Evolutionary conservation across 2,329 filamentous ascomycete genomes (phyloP).

Genomic region (Aspergillus niger): DNA sequence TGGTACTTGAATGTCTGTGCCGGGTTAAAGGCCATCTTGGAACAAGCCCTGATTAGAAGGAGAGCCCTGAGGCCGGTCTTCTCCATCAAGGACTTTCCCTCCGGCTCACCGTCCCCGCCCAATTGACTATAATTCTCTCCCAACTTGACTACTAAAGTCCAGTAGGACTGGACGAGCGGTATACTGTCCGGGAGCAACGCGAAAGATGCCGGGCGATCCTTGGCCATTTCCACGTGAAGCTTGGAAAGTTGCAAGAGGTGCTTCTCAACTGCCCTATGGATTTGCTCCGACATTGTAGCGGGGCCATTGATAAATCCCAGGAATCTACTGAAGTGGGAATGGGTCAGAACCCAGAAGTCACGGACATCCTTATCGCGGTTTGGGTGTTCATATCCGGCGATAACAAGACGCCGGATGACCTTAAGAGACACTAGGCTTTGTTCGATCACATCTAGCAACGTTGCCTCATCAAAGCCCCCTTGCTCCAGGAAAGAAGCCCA

Average conservation of each 20-base stretch:
- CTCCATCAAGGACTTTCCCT: constrained; percentile 65
- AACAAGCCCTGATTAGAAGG: constrained; percentile 76
- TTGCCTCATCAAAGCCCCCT: constrained; percentile 60
- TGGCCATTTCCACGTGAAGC: constrained; percentile 83
- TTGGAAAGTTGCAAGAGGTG: constrained; percentile 90
- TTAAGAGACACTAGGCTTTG: constrained; percentile 80
- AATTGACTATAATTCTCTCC: constrained; percentile 65
- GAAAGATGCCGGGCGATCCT: constrained; percentile 78
- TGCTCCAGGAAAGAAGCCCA: constrained; percentile 67
- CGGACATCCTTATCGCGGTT: constrained; percentile 75
- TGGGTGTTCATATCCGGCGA: constrained; percentile 81
- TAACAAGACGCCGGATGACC: constrained; percentile 73
- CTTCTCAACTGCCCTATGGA: constrained; percentile 71
- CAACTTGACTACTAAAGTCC: constrained; percentile 76
- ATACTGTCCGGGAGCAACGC: constrained; percentile 78
- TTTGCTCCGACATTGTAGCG: constrained; percentile 54
- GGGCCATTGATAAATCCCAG: constrained; percentile 64
- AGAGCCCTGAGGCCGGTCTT: constrained; percentile 81
- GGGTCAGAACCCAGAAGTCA: constrained; percentile 77
- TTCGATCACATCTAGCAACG: constrained; percentile 65
- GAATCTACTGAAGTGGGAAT: constrained; percentile 76
- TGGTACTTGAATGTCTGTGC: constrained; percentile 82
- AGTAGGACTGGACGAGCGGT: constrained; percentile 77
- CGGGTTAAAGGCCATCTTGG: constrained; percentile 82
- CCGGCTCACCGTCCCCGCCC: constrained; percentile 48